Evolutionary conservation across 2,329 filamentous ascomycete genomes (phyloP).

Genomic region (Aspergillus sp.): DNA sequence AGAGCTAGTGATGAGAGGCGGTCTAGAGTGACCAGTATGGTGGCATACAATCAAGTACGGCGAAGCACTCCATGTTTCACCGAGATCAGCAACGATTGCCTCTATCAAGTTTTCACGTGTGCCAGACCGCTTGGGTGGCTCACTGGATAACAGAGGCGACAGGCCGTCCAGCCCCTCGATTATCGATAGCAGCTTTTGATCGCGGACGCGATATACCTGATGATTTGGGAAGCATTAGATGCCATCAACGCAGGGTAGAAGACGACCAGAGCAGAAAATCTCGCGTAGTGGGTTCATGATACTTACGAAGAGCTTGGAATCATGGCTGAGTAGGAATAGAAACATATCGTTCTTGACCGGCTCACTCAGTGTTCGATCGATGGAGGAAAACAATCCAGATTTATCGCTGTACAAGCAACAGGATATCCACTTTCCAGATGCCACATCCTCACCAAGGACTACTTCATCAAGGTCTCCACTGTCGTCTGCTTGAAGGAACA

Average conservation of each 20-base stretch:
- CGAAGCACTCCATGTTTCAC: constrained; percentile 67
- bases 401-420: constrained; percentile 80
- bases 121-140: constrained; percentile 70
- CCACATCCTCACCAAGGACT: constrained; percentile 60
- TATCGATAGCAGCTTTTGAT: constrained; percentile 72
- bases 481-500: constrained; percentile 76
- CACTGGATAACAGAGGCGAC: constrained; percentile 72
- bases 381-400: constrained; percentile 55
- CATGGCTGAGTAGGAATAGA: constrained; percentile 74
- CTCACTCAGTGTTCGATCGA: constrained; percentile 23
- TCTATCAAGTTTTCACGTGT: constrained; percentile 75
- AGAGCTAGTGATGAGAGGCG: background rate
- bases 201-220: constrained; percentile 74
- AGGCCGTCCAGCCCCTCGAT: constrained; percentile 77
- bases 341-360: constrained; percentile 56
- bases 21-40: background rate
- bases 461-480: constrained; percentile 85
- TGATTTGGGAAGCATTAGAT: constrained; percentile 8
- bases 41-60: constrained; percentile 77
- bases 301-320: constrained; percentile 74
- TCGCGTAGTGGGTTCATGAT: background rate
- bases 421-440: constrained; percentile 73
- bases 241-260: background rate
- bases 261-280: background rate
- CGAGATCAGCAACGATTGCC: constrained; percentile 80